These are phyloP conservation scores for Aspergillus clavatus DNA, from an alignment of 2,329 filamentous ascomycete species.

Conservation along the genomic window DNA sequence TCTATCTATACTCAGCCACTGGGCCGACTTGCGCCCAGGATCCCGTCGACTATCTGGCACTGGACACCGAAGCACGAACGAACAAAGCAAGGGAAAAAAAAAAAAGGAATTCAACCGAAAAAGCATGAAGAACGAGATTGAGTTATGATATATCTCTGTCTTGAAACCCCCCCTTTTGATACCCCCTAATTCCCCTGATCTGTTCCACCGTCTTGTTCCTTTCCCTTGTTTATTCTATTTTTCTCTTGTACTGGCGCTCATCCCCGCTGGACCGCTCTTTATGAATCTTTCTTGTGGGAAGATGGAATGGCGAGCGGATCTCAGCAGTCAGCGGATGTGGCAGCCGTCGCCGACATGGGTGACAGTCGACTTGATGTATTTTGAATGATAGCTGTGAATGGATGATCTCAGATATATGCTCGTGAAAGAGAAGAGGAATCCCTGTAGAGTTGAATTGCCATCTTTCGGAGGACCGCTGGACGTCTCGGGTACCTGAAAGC, in stretches of 20 bases:
- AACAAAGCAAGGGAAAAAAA: slow-evolving; percentile 21
- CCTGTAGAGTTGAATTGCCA: too few species aligned
- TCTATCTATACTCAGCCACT: neutral
- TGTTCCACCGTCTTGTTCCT: slow-evolving; percentile 1
- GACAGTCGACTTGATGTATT: slow-evolving; percentile 21
- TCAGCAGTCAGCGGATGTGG: slow-evolving; percentile 23
- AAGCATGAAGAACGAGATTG: slow-evolving; percentile 5
- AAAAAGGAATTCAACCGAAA: slow-evolving; percentile 13
- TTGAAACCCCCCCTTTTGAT: slow-evolving; percentile 17
- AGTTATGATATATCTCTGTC: slow-evolving; percentile 8
- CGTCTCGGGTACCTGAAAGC: too few species aligned
- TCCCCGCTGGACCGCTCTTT: neutral
- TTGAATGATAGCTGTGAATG: slow-evolving; percentile 17
- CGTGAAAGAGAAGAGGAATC: too few species aligned
- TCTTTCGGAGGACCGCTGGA: too few species aligned
- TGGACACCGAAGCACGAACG: slow-evolving; percentile 22
- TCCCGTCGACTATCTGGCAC: slow-evolving; percentile 14
- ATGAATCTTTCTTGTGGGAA: slow-evolving; percentile 4
- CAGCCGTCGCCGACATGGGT: slow-evolving; percentile 30
- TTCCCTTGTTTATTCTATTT: neutral
- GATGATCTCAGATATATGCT: slow-evolving; percentile 2
- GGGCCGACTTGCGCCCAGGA: slow-evolving; percentile 31
- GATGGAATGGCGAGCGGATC: neutral
- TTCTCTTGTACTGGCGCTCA: slow-evolving; percentile 13
- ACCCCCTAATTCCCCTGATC: slow-evolving; percentile 15